A percentile compares a stretch with the other conserved stretches of the same genome.
Conservation (phyloP, 164 flowering plant genomes). For the Aristolochia fimbriata region DNA sequence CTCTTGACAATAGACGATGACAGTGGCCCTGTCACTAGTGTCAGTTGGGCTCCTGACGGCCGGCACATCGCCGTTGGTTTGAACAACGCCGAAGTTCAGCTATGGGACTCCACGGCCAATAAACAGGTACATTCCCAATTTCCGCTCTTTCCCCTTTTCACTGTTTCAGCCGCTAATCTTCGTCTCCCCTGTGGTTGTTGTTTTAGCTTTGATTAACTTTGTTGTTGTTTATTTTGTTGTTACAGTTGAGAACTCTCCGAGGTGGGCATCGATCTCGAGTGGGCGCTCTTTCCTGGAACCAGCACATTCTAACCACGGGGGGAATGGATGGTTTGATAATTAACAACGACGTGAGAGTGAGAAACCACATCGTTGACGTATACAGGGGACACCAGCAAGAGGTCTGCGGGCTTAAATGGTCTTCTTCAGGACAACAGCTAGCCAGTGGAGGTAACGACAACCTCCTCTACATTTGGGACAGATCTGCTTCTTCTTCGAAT, state of each 20-base stretch:
- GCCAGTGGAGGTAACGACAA: constrained; percentile 74
- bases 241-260: constrained; percentile 43
- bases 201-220: no score
- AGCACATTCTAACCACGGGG: constrained; percentile 48
- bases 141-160: background rate
- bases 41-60: constrained; percentile 68
- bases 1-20: constrained; percentile 41
- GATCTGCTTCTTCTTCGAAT: constrained; percentile 29
- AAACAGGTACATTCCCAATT: constrained; percentile 18
- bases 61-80: constrained; percentile 46
- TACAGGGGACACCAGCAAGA: constrained; percentile 52
- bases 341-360: constrained; percentile 53
- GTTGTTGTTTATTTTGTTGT: background rate
- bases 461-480: constrained; percentile 54
- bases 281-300: constrained; percentile 58
- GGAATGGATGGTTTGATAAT: constrained; percentile 45
- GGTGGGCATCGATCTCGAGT: constrained; percentile 46
- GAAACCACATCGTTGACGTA: constrained; percentile 39
- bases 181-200: no score
- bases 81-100: constrained; percentile 45
- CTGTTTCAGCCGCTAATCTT: no score
- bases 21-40: constrained; percentile 50
- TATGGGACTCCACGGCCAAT: constrained; percentile 45
- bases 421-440: no score
- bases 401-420: constrained; percentile 58